Percentiles rank a stretch among this genome's conserved stretches.
phyloP scores from a whole-genome alignment of 352 stramenopile genomes.

The Phytophthora ramorum region DNA sequence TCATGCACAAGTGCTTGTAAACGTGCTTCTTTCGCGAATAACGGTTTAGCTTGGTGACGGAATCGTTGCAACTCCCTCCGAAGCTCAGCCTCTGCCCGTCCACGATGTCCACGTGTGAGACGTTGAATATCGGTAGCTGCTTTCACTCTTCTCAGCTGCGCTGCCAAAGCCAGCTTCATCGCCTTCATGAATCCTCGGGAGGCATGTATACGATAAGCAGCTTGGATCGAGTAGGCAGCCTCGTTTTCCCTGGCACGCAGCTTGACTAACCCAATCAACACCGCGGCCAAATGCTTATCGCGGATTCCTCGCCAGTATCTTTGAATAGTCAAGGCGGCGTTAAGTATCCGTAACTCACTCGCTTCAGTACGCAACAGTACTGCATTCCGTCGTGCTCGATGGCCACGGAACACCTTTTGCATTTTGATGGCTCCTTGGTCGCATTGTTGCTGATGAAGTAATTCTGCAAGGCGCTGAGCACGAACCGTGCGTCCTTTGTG shows the following conservation, averaged over 20 bases:
- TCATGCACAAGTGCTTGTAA: conserved; percentile 54
- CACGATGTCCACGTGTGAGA: conserved; percentile 83
- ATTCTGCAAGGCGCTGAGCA: conserved; percentile 51
- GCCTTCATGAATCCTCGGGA: conserved; percentile 71
- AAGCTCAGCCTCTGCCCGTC: conserved; percentile 71
- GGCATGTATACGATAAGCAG: conserved; percentile 62
- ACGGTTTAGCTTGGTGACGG: conserved; percentile 70
- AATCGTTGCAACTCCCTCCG: conserved; percentile 77
- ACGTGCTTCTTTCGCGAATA: conserved; percentile 66
- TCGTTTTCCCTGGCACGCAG: conserved; percentile 63
- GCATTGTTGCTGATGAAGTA: conserved; percentile 55
- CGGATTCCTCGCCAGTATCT: conserved; percentile 77
- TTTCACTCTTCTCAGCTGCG: conserved; percentile 47
- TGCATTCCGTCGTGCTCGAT: conserved; percentile 54
- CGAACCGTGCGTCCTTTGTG: conserved; percentile 62
- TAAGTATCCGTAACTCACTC: conserved; percentile 43
- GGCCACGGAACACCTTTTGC: conserved; percentile 77
- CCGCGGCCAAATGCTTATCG: conserved; percentile 76
- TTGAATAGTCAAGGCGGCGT: conserved; percentile 78
- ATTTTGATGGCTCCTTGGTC: conserved; percentile 63
- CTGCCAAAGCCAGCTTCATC: conserved; percentile 55
- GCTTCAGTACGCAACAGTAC: conserved; percentile 49
- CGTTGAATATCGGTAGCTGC: conserved; percentile 78
- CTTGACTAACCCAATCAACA: conserved; percentile 76
- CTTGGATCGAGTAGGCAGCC: conserved; percentile 68